Base-by-base conservation (phyloP, 225 moss, liverwort and hornwort genomes). In the Physcomitrium patens region DNA sequence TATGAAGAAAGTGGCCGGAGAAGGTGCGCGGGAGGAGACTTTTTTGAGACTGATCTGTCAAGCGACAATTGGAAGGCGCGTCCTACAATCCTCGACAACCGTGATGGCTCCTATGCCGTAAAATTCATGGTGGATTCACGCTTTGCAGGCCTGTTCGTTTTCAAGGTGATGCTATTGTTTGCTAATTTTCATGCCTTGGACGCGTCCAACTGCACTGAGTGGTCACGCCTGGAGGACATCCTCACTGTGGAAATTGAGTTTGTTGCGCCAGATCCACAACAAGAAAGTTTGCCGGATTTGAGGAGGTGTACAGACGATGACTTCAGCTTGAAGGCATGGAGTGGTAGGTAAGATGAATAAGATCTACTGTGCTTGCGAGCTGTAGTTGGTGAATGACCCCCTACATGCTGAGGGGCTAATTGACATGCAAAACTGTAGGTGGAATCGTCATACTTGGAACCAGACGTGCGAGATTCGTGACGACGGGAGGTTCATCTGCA, bases 11-110 rank as follows among this genome's bases (percentile, higher is more conserved):
- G 58, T 9, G 92, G 92, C 2, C 68, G 57, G 8, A 67, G 79
- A 72, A 77, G 92, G 49, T 92, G 92, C 57, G 90, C 87, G 45
- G 92, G 92, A 23, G 92, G 92, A 15, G 92, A 92, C 69, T 92
- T 77, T 52, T 92, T 82, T 16, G 92, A 92, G 55, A 92, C 90
- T 6, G 92, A 92, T 71, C 77, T 92, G 6, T 77, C 62, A 10
- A 77, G 89, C 20, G 12, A 16, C 13, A 75, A 82, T 12, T 92
- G 90, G 90, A 92, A 79, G 65, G 69, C 90, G 15, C 82, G 92
- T 14, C 88, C 92, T 19, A 86, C 92, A 15, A 24, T 83, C 15
- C 65, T 84, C 9, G 92, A 92, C 44, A 75, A 82, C 41, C 80
- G 49, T 11, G 87, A 92, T 59, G 92, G 90, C 50, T 84, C 90